Percentiles rank a stretch among this genome's conserved stretches.
phyloP scores from a whole-genome alignment of 169 alveolate genomes.

The Sarcocystis neurona region DNA sequence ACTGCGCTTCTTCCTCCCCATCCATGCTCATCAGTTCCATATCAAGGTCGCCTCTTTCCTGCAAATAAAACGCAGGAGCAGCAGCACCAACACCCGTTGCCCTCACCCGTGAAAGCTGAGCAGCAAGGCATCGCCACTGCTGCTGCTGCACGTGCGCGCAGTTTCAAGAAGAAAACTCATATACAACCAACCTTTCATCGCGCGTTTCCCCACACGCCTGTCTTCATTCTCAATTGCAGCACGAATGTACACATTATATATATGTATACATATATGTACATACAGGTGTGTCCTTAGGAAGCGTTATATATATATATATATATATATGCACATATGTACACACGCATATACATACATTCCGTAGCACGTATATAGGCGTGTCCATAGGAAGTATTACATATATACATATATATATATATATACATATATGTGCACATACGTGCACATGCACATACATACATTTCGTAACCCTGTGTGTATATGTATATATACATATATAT shows the following conservation, averaged over 20 bases:
- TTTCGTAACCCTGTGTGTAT: not conserved
- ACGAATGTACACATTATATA: too few species aligned
- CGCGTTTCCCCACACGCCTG: too few species aligned
- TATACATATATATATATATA: not conserved
- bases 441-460: not conserved
- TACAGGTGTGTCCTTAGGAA: too few species aligned
- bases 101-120: not conserved
- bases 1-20: not conserved
- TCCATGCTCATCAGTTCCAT: not conserved
- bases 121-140: too few species aligned
- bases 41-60: constrained; percentile 30
- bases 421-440: not conserved
- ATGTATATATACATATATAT: too few species aligned
- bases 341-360: not conserved
- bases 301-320: not conserved
- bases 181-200: too few species aligned
- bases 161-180: too few species aligned
- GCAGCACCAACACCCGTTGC: not conserved
- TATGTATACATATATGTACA: too few species aligned
- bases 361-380: not conserved
- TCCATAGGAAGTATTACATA: not conserved
- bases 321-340: not conserved
- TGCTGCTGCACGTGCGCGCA: too few species aligned
- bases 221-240: too few species aligned
- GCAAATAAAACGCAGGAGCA: not conserved